Conservation (phyloP, 2,329 filamentous ascomycete species). For the Neofusicoccum laricinum region DNA sequence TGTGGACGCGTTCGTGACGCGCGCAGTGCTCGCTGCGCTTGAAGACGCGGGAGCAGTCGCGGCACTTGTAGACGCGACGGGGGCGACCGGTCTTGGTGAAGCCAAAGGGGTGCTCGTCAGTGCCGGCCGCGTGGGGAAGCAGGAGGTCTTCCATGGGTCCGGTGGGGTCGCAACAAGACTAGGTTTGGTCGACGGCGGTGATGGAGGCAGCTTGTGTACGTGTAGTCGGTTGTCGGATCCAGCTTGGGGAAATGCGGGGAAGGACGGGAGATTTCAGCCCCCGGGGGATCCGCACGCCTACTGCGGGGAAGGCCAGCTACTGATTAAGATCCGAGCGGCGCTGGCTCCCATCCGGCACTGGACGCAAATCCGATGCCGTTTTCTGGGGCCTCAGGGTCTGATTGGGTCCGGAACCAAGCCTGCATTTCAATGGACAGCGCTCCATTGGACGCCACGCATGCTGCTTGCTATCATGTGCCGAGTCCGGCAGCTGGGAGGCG, state of each 20-base stretch:
- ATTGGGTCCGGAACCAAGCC: background rate
- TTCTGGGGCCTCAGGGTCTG: background rate
- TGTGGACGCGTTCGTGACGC: slow-evolving; percentile 33
- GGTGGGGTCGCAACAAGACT: background rate
- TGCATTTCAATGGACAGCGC: background rate
- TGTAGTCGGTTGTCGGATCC: background rate
- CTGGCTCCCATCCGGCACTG: background rate
- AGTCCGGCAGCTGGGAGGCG: background rate
- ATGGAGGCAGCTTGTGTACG: background rate
- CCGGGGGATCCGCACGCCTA: background rate
- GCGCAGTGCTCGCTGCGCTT: slow-evolving; percentile 35
- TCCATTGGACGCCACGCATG: background rate
- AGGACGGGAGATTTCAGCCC: background rate
- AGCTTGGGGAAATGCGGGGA: slow-evolving; percentile 3
- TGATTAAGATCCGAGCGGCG: background rate
- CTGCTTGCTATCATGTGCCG: background rate
- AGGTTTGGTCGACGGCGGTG: background rate
- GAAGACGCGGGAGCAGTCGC: slow-evolving; percentile 31
- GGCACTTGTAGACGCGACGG: slow-evolving; percentile 22
- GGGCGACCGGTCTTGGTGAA: background rate
- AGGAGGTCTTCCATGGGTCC: background rate
- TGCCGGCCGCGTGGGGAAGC: background rate
- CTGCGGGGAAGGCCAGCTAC: background rate
- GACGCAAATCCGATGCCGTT: background rate
- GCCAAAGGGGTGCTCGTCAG: background rate